These are phyloP conservation scores for Dryas octopetala DNA, from an alignment of 306 rosid species.

Conservation along the genomic window DNA sequence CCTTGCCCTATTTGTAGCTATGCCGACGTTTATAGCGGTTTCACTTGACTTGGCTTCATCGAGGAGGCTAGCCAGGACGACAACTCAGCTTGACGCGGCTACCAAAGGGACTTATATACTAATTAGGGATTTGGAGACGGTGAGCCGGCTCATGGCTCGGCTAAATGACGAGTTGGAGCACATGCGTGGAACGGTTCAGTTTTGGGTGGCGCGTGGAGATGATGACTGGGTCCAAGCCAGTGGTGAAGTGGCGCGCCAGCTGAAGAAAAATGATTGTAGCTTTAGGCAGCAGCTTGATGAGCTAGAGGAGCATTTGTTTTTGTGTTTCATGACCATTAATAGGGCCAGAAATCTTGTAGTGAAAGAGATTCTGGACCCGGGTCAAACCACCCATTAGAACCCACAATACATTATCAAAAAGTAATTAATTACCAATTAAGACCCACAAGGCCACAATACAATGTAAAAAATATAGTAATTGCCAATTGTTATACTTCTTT, in stretches of 20 bases:
- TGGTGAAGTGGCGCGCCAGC: constrained; percentile 47
- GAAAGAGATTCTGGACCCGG: constrained; percentile 37
- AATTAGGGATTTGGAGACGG: constrained; percentile 64
- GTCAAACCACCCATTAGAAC: background rate
- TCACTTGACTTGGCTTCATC: constrained; percentile 30
- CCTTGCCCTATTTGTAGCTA: constrained; percentile 45
- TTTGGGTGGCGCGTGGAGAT: constrained; percentile 58
- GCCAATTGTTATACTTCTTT: too few relatives aligned
- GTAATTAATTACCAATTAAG: background rate
- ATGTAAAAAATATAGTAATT: too few relatives aligned
- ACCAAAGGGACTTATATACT: constrained; percentile 69
- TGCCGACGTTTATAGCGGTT: constrained; percentile 39
- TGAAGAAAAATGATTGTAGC: constrained; percentile 46
- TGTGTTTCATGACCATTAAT: constrained; percentile 85
- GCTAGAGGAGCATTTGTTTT: constrained; percentile 76
- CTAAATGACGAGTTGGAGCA: constrained; percentile 66
- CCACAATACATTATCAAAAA: background rate
- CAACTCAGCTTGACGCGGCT: constrained; percentile 58
- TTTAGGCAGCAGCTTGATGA: constrained; percentile 71
- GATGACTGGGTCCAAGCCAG: constrained; percentile 37
- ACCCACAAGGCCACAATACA: too few relatives aligned
- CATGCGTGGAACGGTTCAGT: constrained; percentile 33
- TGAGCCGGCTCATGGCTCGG: constrained; percentile 56
- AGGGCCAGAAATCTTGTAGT: constrained; percentile 68
- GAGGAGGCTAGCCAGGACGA: constrained; percentile 25